Conservation (phyloP, 495 filamentous ascomycete species). For the Hypomontagnella monticulosa region DNA sequence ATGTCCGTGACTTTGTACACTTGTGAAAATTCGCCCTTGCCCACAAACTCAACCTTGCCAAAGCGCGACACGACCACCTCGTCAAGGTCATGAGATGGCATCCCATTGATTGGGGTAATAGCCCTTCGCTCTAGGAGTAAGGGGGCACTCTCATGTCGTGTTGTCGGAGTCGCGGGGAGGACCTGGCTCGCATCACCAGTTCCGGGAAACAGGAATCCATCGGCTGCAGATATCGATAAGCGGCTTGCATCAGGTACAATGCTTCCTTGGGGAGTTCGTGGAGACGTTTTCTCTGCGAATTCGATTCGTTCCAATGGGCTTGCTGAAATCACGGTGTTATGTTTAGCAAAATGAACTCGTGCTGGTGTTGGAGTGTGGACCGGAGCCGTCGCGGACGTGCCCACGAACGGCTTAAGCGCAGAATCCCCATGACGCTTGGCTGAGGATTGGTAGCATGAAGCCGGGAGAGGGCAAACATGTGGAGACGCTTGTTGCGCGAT, state of each 20-base stretch:
- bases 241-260: constrained; percentile 82
- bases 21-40: constrained; percentile 90
- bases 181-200: constrained; percentile 49
- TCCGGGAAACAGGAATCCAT: constrained; percentile 49
- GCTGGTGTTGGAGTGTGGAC: constrained; percentile 28
- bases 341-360: constrained; percentile 56
- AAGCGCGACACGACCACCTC: constrained; percentile 75
- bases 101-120: constrained; percentile 56
- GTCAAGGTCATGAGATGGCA: constrained; percentile 67
- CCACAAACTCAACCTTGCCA: constrained; percentile 76
- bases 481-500: constrained; percentile 25
- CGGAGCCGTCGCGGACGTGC: constrained; percentile 43
- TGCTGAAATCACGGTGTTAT: constrained; percentile 55
- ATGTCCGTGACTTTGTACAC: constrained; percentile 79
- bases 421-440: constrained; percentile 41
- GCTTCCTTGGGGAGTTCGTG: constrained; percentile 80
- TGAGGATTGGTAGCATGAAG: constrained; percentile 53
- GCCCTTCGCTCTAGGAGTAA: constrained; percentile 40
- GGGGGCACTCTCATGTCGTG: constrained; percentile 60
- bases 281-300: constrained; percentile 65
- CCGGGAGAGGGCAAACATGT: constrained; percentile 23
- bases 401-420: constrained; percentile 50
- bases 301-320: constrained; percentile 61
- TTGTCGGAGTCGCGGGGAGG: constrained; percentile 84
- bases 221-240: constrained; percentile 72